phyloP scores from a whole-genome alignment of 2,329 filamentous ascomycete genomes.

The Cytospora leucostoma region DNA sequence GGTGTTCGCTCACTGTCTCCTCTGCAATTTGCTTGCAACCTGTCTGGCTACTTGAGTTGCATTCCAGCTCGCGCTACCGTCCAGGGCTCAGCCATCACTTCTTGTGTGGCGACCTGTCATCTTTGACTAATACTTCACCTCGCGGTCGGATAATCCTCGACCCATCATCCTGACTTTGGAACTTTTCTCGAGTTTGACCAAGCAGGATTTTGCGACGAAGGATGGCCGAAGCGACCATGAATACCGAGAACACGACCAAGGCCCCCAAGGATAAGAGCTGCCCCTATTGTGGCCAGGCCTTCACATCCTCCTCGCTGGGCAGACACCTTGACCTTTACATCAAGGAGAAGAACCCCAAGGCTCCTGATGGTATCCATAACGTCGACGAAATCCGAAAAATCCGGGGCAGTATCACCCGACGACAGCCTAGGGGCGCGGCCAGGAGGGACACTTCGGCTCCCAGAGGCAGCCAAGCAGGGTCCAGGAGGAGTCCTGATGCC shows the following conservation, averaged over 20 bases:
- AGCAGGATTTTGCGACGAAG: conserved; percentile 18
- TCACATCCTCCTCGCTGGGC: conserved; percentile 91
- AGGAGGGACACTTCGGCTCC: conserved; percentile 65
- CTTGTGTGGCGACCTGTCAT: conserved; percentile 1
- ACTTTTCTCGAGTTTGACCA: conserved; percentile 8
- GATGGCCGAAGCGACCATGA: conserved; percentile 36
- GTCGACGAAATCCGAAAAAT: conserved; percentile 85
- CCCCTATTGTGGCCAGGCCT: conserved; percentile 83
- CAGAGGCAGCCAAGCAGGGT: conserved; percentile 49
- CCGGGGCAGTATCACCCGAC: conserved; percentile 80
- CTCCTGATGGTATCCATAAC: conserved; percentile 83
- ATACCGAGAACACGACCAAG: conserved; percentile 45
- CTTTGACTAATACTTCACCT: neutral
- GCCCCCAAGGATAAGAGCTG: conserved; percentile 83
- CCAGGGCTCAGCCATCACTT: neutral
- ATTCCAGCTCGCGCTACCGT: neutral
- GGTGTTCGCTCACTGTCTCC: neutral
- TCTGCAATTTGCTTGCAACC: neutral
- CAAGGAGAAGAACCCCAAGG: conserved; percentile 88
- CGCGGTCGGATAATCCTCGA: conserved; percentile 2
- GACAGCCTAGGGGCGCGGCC: conserved; percentile 72
- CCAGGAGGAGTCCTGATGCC: conserved; percentile 46
- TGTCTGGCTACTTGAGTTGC: neutral
- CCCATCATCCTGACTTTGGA: conserved; percentile 5
- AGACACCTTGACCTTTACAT: conserved; percentile 94